These are phyloP conservation scores for Panaeolus papilionaceus DNA, from an alignment of 768 basidiomycete genomes.

Conservation along the genomic window DNA sequence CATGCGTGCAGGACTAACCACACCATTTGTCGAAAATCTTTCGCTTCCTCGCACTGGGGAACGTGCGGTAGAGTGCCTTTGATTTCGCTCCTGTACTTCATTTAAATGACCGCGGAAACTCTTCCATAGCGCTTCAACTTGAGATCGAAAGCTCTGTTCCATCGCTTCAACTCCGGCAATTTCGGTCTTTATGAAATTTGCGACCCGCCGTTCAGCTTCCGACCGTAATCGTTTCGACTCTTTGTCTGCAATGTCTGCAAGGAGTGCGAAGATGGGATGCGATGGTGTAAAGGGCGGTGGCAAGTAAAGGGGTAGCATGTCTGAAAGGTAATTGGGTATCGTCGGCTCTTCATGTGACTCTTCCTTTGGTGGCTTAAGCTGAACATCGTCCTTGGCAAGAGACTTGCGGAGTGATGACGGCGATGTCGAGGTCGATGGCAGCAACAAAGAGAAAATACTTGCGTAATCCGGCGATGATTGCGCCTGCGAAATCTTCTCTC, in stretches of 20 bases:
- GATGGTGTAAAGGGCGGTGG: constrained; percentile 81
- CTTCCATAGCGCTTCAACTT: constrained; percentile 71
- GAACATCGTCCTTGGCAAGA: constrained; percentile 30
- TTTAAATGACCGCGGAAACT: constrained; percentile 56
- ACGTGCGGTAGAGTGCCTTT: constrained; percentile 20
- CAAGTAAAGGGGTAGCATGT: constrained; percentile 67
- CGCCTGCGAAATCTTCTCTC: constrained; percentile 40
- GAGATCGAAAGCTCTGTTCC: constrained; percentile 58
- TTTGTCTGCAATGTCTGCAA: constrained; percentile 61
- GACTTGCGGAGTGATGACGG: constrained; percentile 34
- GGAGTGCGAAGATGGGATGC: constrained; percentile 71
- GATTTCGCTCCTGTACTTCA: constrained; percentile 46
- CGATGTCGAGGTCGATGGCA: constrained; percentile 41
- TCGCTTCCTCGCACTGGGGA: constrained; percentile 25
- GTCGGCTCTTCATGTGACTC: constrained; percentile 35
- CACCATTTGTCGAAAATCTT: constrained; percentile 25
- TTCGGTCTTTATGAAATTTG: constrained; percentile 57
- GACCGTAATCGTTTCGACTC: constrained; percentile 61
- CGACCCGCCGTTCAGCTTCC: constrained; percentile 63
- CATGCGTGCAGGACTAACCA: constrained; percentile 22
- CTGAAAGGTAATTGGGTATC: constrained; percentile 50
- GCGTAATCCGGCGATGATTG: constrained; percentile 52
- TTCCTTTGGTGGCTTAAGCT: constrained; percentile 23
- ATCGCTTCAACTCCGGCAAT: constrained; percentile 59
- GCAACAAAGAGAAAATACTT: constrained; percentile 49